Base-by-base conservation (phyloP, 805 yeast species). In the Wickerhamiella alocasiicola region DNA sequence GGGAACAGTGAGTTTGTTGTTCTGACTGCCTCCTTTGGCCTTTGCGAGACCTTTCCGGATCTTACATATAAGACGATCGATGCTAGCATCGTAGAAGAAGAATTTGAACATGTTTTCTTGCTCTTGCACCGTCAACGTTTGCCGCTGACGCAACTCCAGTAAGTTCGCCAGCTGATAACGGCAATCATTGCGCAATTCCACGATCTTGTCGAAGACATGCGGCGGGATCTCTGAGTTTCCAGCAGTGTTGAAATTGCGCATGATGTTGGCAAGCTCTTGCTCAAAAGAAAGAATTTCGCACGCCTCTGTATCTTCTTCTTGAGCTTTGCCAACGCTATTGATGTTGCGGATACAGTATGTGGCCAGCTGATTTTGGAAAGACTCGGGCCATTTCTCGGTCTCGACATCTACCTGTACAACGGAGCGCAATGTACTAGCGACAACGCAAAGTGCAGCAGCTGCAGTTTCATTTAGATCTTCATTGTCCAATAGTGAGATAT, bases 341-440 rank as follows among this genome's bases (percentile, higher is more conserved):
- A 85, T 78, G 57, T 87, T 87, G 51, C 79, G 71, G 78, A 87
- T 77, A 36, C 91, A 72, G 50, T 80, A 76, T 32, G 81, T 67
- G 1, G 93, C 91, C 44, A 85, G 71, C 51, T 76, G 71, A 31
- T 84, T 81, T 51, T 72, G 75, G 47, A 78, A 68, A 37, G 68
- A 64, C 40, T 70, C 72, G 9, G 87, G 78, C 48, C 81, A 67
- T 16, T 66, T 59, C 16, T 68, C 76, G 43, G 68, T 68, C 50
- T 81, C 87, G 38, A 81, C 65, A 49, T 80, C 91, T 29, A 83
- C 59, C 12, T 76, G 73, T 39, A 76, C 71, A 34, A 87, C 61
- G n/a, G 77, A 68, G 18, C 68, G 67, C 0, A 85, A 73, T 40
- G 71, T 66, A 52, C 75, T 74, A n/a, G 80, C 74, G 3, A 83